Conservation (phyloP, 495 filamentous ascomycete genomes). For the Hamigera avellanea region DNA sequence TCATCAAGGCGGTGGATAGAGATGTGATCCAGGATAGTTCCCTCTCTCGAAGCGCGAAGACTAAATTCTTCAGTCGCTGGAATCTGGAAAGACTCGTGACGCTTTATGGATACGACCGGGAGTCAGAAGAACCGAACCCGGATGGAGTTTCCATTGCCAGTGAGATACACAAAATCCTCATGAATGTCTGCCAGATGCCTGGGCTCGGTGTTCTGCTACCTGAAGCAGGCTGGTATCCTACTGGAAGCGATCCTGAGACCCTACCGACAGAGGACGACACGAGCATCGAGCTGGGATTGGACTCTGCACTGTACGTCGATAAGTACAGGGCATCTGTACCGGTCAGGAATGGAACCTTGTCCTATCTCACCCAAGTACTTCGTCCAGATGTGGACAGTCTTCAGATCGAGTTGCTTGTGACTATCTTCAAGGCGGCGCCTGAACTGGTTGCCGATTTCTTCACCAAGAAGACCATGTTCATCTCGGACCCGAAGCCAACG, state of each 20-base stretch:
- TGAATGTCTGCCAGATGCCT: constrained; percentile 59
- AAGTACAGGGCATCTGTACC: constrained; percentile 53
- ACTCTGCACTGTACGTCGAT: constrained; percentile 53
- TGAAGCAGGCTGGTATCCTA: constrained; percentile 62
- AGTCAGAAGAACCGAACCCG: constrained; percentile 24
- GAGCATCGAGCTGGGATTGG: constrained; percentile 55
- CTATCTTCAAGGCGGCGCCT: constrained; percentile 69
- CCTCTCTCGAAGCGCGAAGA: constrained; percentile 59
- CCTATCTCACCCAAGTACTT: constrained; percentile 64
- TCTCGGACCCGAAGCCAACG: constrained; percentile 81
- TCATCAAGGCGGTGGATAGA: constrained; percentile 50
- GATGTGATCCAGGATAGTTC: constrained; percentile 58
- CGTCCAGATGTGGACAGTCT: constrained; percentile 70
- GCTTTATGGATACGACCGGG: constrained; percentile 52
- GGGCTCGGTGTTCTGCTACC: constrained; percentile 56
- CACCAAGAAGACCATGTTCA: constrained; percentile 62
- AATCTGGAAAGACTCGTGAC: constrained; percentile 60
- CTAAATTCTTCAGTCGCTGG: constrained; percentile 55
- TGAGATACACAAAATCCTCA: constrained; percentile 57
- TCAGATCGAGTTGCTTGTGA: constrained; percentile 69
- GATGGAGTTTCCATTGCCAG: constrained; percentile 37
- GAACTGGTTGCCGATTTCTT: constrained; percentile 84
- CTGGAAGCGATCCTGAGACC: constrained; percentile 46
- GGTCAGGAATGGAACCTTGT: constrained; percentile 62
- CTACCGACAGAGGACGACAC: constrained; percentile 28